These are phyloP conservation scores for Raphanus sativus DNA, from an alignment of 345 rosid genomes.

Conservation along the genomic window DNA sequence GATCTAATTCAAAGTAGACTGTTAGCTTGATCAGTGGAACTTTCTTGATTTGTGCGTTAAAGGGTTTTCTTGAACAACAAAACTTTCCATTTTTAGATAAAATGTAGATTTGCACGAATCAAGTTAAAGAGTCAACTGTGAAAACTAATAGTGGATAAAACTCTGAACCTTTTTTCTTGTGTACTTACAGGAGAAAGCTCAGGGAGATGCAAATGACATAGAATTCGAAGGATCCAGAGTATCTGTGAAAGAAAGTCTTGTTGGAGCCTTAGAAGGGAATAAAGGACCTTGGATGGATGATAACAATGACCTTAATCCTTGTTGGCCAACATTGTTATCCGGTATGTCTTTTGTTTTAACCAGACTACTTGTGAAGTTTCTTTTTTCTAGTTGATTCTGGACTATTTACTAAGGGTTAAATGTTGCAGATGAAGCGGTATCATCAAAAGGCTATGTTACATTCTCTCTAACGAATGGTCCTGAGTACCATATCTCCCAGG, in stretches of 20 bases:
- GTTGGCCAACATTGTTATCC: conserved; percentile 63
- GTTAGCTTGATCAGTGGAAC: not conserved
- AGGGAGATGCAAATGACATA: conserved; percentile 60
- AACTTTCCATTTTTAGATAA: conserved; percentile 27
- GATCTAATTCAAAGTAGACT: conserved; percentile 19
- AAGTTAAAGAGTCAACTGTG: conserved; percentile 5
- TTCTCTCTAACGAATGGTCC: conserved; percentile 96
- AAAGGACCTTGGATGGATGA: conserved; percentile 86
- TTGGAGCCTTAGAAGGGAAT: conserved; percentile 46
- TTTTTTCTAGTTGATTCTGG: not conserved
- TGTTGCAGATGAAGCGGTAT: conserved; percentile 56
- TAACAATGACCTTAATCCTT: conserved; percentile 57
- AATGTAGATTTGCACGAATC: conserved; percentile 25
- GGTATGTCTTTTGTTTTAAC: conserved; percentile 43
- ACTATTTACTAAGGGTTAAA: not conserved
- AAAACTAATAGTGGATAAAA: conserved; percentile 11
- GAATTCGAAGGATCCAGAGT: conserved; percentile 58
- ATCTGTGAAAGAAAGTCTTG: conserved; percentile 52
- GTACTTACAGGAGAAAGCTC: conserved; percentile 58
- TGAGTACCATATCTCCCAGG: conserved; percentile 98
- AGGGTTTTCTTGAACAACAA: not conserved
- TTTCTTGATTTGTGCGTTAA: conserved; percentile 6
- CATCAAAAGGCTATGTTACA: conserved; percentile 71
- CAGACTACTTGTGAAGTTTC: not conserved
- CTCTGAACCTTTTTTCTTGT: conserved; percentile 16